Evolutionary conservation across 108 stramenopile genomes (phyloP), one percentile per base, ranked within the genome.

Genomic region (Cyclostephanos tholiformis): DNA sequence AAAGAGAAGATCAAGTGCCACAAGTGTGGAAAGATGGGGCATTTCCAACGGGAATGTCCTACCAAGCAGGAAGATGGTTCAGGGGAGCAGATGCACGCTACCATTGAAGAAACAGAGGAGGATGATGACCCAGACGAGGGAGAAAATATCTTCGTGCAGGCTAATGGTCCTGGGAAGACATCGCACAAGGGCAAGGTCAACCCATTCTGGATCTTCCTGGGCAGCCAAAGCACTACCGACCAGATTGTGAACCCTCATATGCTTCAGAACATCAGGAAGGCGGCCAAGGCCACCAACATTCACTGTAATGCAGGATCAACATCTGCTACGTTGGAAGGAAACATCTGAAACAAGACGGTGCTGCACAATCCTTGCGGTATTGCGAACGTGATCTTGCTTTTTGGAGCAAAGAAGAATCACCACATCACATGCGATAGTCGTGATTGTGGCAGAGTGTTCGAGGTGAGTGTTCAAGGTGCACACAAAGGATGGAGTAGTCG

Each of bases 151-250:
- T 41, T 41, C 41, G 9, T 12, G 12, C 41, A 41, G 9, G n/a
- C n/a, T n/a, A n/a, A n/a, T n/a, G n/a, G n/a, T n/a, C n/a, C n/a
- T n/a, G n/a, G n/a, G n/a, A n/a, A n/a, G n/a, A n/a, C n/a, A n/a
- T n/a, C n/a, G n/a, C 41, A 41, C 11, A 41, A 41, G 41, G 41
- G 41, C 1, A 41, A 12, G 9, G 9, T 41, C 8, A 41, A 41
- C 9, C 11, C 9, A 10, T 12, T 12, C 12, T 41, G 12, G 9
- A 8, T 41, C 1, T 10, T 41, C 11, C 41, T 41, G 41, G 41
- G 83, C 78, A 82, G 66, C 27, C 75, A 80, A 50, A 69, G 72
- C n/a, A 85, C 84, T 0, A 48, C 69, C 13, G 39, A 77, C 56
- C 46, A 78, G 14, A 74, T 86, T 39, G 67, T 44, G 8, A 79